Percentiles rank a stretch among this genome's conserved stretches.
phyloP scores from a whole-genome alignment of 352 stramenopile species.

The Sclerospora graminicola region DNA sequence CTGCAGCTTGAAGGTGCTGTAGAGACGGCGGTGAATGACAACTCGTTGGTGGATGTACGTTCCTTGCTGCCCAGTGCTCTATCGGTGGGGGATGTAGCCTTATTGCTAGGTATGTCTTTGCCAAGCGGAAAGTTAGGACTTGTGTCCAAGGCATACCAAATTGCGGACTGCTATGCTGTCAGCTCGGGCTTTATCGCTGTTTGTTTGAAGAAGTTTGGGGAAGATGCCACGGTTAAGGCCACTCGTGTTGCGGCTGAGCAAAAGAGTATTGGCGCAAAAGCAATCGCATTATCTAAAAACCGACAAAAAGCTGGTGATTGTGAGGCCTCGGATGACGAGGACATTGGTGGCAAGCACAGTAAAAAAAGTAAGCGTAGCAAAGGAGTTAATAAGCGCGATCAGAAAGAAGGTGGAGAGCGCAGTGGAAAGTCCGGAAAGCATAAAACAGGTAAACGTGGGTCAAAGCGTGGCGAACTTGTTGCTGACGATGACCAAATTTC shows the following conservation, averaged over 20 bases:
- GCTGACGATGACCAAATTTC: slow-evolving; percentile 14
- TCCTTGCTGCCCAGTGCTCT: slow-evolving; percentile 55
- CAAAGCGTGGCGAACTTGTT: slow-evolving; percentile 23
- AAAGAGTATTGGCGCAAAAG: slow-evolving; percentile 7
- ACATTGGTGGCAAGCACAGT: slow-evolving; percentile 24
- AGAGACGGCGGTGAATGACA: slow-evolving; percentile 59
- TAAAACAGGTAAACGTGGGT: slow-evolving; percentile 33
- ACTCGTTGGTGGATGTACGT: slow-evolving; percentile 48
- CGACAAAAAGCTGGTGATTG: slow-evolving; percentile 22
- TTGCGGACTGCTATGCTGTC: slow-evolving; percentile 50
- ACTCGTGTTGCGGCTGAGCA: slow-evolving; percentile 24
- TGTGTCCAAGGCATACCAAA: slow-evolving; percentile 28
- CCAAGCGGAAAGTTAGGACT: slow-evolving; percentile 18
- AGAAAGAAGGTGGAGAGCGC: slow-evolving; percentile 14
- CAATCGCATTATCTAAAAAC: background rate
- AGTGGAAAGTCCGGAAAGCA: slow-evolving; percentile 24
- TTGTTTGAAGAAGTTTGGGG: slow-evolving; percentile 34
- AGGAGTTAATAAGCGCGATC: slow-evolving; percentile 17
- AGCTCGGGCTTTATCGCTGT: slow-evolving; percentile 44
- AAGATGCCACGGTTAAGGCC: slow-evolving; percentile 39
- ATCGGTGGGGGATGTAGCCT: slow-evolving; percentile 23
- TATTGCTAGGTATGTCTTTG: slow-evolving; percentile 41
- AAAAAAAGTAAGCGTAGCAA: slow-evolving; percentile 44
- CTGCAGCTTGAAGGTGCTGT: slow-evolving; percentile 64
- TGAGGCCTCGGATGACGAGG: slow-evolving; percentile 32